Conservation (phyloP, 306 rosid species). For the Quercus ilex region DNA sequence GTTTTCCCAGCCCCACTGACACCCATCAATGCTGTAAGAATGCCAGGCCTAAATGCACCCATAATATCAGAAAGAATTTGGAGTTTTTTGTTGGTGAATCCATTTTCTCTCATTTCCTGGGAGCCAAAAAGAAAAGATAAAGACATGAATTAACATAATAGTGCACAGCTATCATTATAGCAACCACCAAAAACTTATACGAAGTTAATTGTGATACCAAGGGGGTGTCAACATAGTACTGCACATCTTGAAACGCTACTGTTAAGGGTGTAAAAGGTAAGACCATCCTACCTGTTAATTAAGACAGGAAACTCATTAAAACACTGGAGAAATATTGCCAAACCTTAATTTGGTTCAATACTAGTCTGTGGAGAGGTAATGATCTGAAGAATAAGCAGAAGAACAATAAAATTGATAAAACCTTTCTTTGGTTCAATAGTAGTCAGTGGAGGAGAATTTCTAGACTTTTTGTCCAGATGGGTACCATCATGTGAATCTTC, state of each 20-base stretch:
- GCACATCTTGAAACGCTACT: conserved; percentile 40
- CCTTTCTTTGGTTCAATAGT: conserved; percentile 10
- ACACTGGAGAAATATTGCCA: too few species aligned
- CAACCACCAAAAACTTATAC: too few species aligned
- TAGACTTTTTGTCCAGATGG: conserved; percentile 4
- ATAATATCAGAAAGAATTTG: conserved; percentile 3
- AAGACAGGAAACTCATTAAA: not conserved
- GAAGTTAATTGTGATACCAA: conserved; percentile 18
- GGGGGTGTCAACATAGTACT: conserved; percentile 40
- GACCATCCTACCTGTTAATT: conserved; percentile 30
- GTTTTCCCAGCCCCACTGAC: conserved; percentile 4
- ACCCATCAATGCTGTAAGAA: not conserved
- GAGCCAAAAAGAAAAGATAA: not conserved
- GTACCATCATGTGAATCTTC: not conserved
- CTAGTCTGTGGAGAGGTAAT: too few species aligned
- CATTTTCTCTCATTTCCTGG: conserved; percentile 41
- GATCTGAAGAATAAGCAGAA: too few species aligned
- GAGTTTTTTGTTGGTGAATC: conserved; percentile 10
- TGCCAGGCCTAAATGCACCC: not conserved
- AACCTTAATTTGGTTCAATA: too few species aligned
- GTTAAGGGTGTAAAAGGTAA: conserved; percentile 42
- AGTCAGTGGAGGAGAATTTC: not conserved
- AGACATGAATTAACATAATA: not conserved
- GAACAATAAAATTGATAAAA: not conserved
- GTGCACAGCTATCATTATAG: too few species aligned